Evolutionary conservation across 1,284 basidiomycete species (phyloP).

Genomic region (Phenoliferia sp.): DNA sequence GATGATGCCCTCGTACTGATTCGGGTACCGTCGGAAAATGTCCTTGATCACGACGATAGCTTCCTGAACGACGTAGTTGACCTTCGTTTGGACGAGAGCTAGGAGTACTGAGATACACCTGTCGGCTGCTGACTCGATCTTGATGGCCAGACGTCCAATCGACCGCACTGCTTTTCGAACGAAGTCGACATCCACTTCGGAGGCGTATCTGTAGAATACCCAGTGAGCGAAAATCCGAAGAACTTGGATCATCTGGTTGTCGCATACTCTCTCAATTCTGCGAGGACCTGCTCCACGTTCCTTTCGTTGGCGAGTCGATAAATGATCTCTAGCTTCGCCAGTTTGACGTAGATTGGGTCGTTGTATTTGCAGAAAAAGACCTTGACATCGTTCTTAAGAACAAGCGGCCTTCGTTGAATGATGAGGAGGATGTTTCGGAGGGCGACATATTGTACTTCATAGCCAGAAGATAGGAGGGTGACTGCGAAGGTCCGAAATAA

Average conservation of each 20-base stretch:
- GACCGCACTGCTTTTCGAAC: conserved; percentile 95
- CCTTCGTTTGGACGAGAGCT: conserved; percentile 83
- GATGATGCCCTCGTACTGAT: conserved; percentile 92
- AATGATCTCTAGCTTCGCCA: conserved; percentile 98
- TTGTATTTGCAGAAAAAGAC: conserved; percentile 99
- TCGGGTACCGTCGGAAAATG: conserved; percentile 95
- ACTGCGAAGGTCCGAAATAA: conserved; percentile 54
- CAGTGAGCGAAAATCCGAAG: conserved; percentile 2
- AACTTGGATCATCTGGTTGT: background rate
- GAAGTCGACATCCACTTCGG: conserved; percentile 97
- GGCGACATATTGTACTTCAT: conserved; percentile 97
- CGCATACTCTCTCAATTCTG: conserved; percentile 86
- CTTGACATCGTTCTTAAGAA: conserved; percentile 93
- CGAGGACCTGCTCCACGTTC: conserved; percentile 85
- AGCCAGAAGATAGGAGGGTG: conserved; percentile 87
- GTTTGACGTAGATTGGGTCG: conserved; percentile 97
- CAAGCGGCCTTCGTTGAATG: conserved; percentile 85
- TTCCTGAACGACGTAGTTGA: conserved; percentile 96
- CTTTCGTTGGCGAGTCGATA: conserved; percentile 86
- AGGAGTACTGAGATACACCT: conserved; percentile 83
- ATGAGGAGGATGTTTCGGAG: conserved; percentile 94
- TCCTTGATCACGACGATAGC: conserved; percentile 97
- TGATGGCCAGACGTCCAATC: conserved; percentile 94
- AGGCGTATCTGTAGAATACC: conserved; percentile 68
- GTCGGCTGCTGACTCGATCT: conserved; percentile 85